Percentiles rank a stretch among this genome's conserved stretches.
These are phyloP conservation scores for Hypoxylon rickii DNA, from an alignment of 495 filamentous ascomycete species.

Conservation along the genomic window DNA sequence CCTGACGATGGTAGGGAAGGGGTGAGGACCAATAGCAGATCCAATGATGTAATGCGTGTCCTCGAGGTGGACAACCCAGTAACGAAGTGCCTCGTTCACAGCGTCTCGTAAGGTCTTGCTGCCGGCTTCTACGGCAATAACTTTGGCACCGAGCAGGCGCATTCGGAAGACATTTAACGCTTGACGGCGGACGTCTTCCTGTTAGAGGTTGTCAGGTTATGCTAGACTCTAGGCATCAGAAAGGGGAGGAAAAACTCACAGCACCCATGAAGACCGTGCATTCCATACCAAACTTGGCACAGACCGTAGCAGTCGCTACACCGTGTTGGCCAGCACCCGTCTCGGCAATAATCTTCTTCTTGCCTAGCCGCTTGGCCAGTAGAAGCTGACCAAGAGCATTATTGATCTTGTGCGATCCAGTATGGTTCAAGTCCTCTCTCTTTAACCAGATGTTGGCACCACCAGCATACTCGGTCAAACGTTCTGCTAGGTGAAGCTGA, in stretches of 20 bases:
- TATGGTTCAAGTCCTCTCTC: slow-evolving; percentile 90
- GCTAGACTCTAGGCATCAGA: background rate
- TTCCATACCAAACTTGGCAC: slow-evolving; percentile 93
- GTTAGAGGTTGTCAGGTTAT: slow-evolving; percentile 21
- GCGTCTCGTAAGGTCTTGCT: slow-evolving; percentile 87
- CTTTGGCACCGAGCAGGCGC: slow-evolving; percentile 88
- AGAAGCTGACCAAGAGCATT: slow-evolving; percentile 91
- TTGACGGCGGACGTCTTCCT: slow-evolving; percentile 89
- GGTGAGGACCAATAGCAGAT: slow-evolving; percentile 91
- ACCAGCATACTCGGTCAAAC: slow-evolving; percentile 83
- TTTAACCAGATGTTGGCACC: slow-evolving; percentile 97
- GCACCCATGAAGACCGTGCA: slow-evolving; percentile 97
- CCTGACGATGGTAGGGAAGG: slow-evolving; percentile 93
- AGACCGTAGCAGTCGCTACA: slow-evolving; percentile 94
- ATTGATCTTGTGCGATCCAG: slow-evolving; percentile 93
- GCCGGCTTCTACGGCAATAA: slow-evolving; percentile 85
- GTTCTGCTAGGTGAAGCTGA: slow-evolving; percentile 84
- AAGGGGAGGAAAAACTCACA: slow-evolving; percentile 35
- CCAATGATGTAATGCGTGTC: slow-evolving; percentile 98
- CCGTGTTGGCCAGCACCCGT: slow-evolving; percentile 97
- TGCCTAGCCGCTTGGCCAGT: slow-evolving; percentile 78
- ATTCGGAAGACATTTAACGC: slow-evolving; percentile 96
- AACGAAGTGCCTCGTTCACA: slow-evolving; percentile 89
- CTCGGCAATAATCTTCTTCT: slow-evolving; percentile 93
- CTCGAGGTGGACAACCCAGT: slow-evolving; percentile 83